These are phyloP conservation scores for Lindgomyces ingoldianus DNA, from an alignment of 495 filamentous ascomycete genomes.

Conservation along the genomic window DNA sequence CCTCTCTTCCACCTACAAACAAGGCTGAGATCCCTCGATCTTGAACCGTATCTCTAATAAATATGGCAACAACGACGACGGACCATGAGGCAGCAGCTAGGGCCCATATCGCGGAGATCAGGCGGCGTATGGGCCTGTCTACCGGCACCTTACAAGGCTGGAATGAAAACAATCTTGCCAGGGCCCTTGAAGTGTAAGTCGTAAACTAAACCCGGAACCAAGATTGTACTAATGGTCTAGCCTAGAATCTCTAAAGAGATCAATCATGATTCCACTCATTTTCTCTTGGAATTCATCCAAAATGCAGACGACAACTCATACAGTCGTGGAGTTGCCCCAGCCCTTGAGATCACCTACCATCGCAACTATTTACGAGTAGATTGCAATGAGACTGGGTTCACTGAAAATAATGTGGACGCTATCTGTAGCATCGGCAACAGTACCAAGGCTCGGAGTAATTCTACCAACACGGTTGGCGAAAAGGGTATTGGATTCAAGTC, in stretches of 20 bases:
- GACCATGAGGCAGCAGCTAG: neutral
- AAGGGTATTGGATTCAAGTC: constrained; percentile 26
- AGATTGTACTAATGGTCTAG: neutral
- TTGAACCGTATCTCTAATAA: neutral
- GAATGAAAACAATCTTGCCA: neutral
- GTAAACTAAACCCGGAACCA: neutral
- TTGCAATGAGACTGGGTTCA: constrained; percentile 20
- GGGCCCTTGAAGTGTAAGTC: neutral
- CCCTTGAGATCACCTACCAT: neutral
- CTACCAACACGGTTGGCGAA: constrained; percentile 6
- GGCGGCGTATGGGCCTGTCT: neutral
- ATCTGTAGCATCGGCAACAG: constrained; percentile 10
- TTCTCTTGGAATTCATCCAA: constrained; percentile 14
- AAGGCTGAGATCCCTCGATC: neutral
- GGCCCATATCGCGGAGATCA: neutral
- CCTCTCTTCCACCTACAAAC: neutral
- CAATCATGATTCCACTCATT: constrained; percentile 10
- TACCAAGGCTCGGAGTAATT: neutral
- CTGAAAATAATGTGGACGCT: neutral
- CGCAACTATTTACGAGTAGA: neutral
- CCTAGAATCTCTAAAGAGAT: neutral
- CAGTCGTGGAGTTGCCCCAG: neutral
- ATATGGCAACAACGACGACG: neutral
- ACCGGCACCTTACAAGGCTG: neutral
- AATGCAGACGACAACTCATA: constrained; percentile 15